Evolutionary conservation across 805 yeast species (phyloP), one percentile per base, ranked within the genome.

Genomic region (Candida yuanshanica): DNA sequence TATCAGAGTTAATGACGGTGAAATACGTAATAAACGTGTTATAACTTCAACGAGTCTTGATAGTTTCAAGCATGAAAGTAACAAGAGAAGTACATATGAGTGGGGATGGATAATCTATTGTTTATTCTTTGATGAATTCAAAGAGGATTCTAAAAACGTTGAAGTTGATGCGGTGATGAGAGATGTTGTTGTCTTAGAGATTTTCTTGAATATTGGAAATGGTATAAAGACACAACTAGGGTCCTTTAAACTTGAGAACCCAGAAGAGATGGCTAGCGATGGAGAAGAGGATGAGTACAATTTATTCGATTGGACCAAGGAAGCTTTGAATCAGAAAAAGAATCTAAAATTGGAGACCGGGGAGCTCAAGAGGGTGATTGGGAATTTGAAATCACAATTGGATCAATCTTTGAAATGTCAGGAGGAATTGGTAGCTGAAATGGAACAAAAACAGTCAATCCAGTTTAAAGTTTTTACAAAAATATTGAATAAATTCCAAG

Each of bases 401-500:
- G 17, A 35, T 5, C 26, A 26, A 21, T 22, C 44, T 1, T 22
- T 44, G 23, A 18, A 31, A 6, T 45, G 50, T 1, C 42, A 49
- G 20, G 44, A 48, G 10, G 39, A 39, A 4, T 41, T 52, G 16
- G 33, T 46, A 1, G 20, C 26, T 8, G 26, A 44, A 17, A 26
- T 45, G 33, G 23, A 34, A 18, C 25, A 12, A 9, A 47, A 52
- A 33, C 45, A 50, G 26, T 14, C 27, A 6, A 36, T 21, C 14
- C 51, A 48, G 20, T n/a, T 53, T 35, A 42, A 39, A 31, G 41
- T 56, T 1, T 50, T 49, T 32, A 49, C 58, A 0, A 46, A 33
- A 12, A 37, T 56, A 12, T 17, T 56, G 14, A 56, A 55, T 37
- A 47, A 49, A 13, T 44, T 52, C 41, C 55, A 56, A 25, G 37